Base-by-base conservation (phyloP, 352 stramenopile genomes). In the Phytopythium vexans region DNA sequence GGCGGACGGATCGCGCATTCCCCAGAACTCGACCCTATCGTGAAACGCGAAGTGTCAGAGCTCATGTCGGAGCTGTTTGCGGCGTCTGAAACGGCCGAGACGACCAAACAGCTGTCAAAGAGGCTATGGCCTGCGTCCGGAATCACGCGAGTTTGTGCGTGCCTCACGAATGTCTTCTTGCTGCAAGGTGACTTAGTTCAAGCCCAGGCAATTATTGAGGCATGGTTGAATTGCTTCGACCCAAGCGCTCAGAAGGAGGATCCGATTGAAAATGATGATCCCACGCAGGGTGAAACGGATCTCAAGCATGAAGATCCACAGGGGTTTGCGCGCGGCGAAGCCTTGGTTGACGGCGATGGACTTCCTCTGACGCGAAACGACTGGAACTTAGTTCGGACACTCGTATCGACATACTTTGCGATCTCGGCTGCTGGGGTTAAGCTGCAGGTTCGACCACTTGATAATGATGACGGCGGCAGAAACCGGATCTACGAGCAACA, bases 351-450 rank as follows among this genome's bases (percentile, higher is more conserved):
- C 53, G 84, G 82, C 4, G 86, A 94, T 54, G 76, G 79, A 0
- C 58, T 95, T 39, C 86, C 86, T 2, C 67, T 95, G 27, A 94
- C 83, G 3, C 69, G 86, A 42, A 80, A 72, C 40, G 86, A 95
- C 40, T 95, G 86, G 86, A 88, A 84, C 14, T 53, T 95, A 12
- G 86, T 95, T 33, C 81, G 86, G 0, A 71, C 81, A 11, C 68
- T 95, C 37, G 76, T 95, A 21, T 87, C 83, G 4, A 78, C 84
- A 11, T 94, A 90, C 54, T 94, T 94, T 41, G 68, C 81, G 0
- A 74, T 89, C 39, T 84, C 68, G 16, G 69, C 78, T 33, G 77
- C 71, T 44, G 81, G 83, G 34, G 50, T 55, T 4, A 74, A 68
- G 14, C 43, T 93, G 3, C 64, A 75, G 36, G 52, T 91, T 32